A percentile compares a stretch with the other conserved stretches of the same genome.
Conservation (phyloP, 306 rosid species). For the Prunus padus region DNA sequence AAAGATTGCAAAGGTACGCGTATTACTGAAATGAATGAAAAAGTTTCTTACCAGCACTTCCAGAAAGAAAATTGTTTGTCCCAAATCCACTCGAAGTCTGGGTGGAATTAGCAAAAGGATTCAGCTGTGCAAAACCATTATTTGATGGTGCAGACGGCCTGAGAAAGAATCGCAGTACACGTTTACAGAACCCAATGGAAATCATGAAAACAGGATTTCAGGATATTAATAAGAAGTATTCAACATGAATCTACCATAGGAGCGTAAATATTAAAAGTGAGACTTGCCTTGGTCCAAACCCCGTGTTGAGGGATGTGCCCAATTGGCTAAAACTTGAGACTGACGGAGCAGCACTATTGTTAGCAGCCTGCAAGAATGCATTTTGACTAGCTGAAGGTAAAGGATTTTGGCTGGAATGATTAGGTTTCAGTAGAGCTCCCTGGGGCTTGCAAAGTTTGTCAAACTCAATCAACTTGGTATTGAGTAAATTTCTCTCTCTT, state of each 20-base stretch:
- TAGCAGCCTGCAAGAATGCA: conserved; percentile 42
- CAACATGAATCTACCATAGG: neutral
- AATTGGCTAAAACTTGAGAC: conserved; percentile 86
- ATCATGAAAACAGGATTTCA: conserved; percentile 1
- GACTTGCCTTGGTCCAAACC: conserved; percentile 51
- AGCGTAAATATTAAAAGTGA: conserved; percentile 1
- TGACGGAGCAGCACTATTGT: conserved; percentile 53
- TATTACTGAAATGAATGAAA: neutral
- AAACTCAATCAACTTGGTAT: conserved; percentile 70
- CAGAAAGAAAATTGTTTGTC: conserved; percentile 24
- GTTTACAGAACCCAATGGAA: neutral
- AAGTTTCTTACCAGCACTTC: conserved; percentile 26
- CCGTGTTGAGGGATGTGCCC: conserved; percentile 53
- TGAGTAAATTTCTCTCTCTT: conserved; percentile 75
- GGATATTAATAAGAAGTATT: neutral
- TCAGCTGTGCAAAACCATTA: conserved; percentile 36
- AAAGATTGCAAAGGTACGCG: neutral
- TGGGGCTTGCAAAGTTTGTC: conserved; percentile 60
- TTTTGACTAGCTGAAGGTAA: conserved; percentile 40
- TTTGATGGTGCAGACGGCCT: conserved; percentile 53
- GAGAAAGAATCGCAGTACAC: conserved; percentile 17
- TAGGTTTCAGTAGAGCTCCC: conserved; percentile 32
- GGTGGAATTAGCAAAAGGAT: conserved; percentile 30
- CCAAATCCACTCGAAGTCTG: conserved; percentile 31
- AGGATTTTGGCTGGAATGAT: conserved; percentile 42